These are phyloP conservation scores for Starmerella roubikii DNA, from an alignment of 805 yeast species.

Conservation along the genomic window DNA sequence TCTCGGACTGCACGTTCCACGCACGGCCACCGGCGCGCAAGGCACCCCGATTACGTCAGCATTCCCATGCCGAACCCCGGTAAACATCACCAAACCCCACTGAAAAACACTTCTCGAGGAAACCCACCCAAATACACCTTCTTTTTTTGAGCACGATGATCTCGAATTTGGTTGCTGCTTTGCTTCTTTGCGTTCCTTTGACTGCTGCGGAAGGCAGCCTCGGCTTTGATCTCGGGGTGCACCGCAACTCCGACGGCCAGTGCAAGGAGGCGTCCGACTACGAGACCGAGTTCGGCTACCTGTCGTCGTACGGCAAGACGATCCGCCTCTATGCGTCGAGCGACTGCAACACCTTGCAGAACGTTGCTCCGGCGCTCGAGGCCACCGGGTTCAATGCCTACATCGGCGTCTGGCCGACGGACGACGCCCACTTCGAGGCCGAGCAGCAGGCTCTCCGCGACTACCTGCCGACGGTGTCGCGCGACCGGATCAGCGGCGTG, in stretches of 20 bases:
- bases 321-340: slow-evolving; percentile 84
- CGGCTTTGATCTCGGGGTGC: slow-evolving; percentile 79
- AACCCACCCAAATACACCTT: background rate
- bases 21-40: no score
- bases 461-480: slow-evolving; percentile 58
- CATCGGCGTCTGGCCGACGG: slow-evolving; percentile 91
- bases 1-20: no score
- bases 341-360: slow-evolving; percentile 82
- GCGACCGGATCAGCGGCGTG: slow-evolving; percentile 52
- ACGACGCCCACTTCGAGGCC: slow-evolving; percentile 56
- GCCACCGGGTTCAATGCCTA: slow-evolving; percentile 59
- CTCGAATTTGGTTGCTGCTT: slow-evolving; percentile 35
- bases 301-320: slow-evolving; percentile 45
- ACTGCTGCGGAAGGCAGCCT: slow-evolving; percentile 48
- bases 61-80: slow-evolving; percentile 1
- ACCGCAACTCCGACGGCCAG: slow-evolving; percentile 48
- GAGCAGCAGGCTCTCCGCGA: slow-evolving; percentile 60
- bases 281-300: slow-evolving; percentile 46
- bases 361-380: slow-evolving; percentile 77
- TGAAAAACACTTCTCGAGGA: no score
- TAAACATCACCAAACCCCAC: background rate
- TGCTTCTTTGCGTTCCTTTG: slow-evolving; percentile 33
- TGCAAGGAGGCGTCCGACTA: slow-evolving; percentile 69
- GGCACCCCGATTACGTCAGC: background rate
- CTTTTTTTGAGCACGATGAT: slow-evolving; percentile 22